Evolutionary conservation across 371 early-diverging fungal genomes (phyloP), one percentile per base, ranked within the genome.

Genomic region (Parasitella parasitica): DNA sequence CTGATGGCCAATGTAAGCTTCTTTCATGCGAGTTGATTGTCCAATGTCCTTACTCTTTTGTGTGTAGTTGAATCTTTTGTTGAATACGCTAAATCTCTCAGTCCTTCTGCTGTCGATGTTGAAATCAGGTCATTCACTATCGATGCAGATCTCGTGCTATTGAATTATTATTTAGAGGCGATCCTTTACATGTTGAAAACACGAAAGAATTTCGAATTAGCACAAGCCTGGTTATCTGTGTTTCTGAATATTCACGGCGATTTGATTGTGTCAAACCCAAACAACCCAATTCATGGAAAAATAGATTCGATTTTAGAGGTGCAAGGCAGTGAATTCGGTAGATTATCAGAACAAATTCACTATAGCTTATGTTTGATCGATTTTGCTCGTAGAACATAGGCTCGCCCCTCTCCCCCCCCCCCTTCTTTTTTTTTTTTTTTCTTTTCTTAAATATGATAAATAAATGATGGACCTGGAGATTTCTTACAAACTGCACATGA

Each of bases 91-190:
- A 88, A 89, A 75, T 66, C 78, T 9, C 78, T 95, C 59, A 84
- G 86, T 36, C 95, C 97, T 2, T 86, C 97, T 3, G 87, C 87
- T 0, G 80, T 94, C 52, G 97, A 97, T 68, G 75, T 94, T 12
- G 95, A 95, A 64, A 76, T 97, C 52, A 84, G 95, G 11, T 86
- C 92, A 15, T 74, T 96, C 67, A 78, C 81, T 4, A 67, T 89
- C 15, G 88, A 88, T 22, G 71, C 81, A 30, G 83, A 87, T 38
- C 67, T 90, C 54, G 65, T 72, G 8, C 71, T 85, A 4, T 66
- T 87, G 39, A 73, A 81, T 51, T 70, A 78, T 43, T 90, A 93
- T 57, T 58, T 93, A 28, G 77, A 81, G 38, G 90, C 91, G 0
- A 66, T 91, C 15, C 66, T 74, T 34, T 82, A 70, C 34, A 86